A percentile compares a stretch with the other conserved stretches of the same genome.
Evolutionary conservation across 176 grass and related monocot species (phyloP).

Genomic region (Eremochloa ophiuroides): DNA sequence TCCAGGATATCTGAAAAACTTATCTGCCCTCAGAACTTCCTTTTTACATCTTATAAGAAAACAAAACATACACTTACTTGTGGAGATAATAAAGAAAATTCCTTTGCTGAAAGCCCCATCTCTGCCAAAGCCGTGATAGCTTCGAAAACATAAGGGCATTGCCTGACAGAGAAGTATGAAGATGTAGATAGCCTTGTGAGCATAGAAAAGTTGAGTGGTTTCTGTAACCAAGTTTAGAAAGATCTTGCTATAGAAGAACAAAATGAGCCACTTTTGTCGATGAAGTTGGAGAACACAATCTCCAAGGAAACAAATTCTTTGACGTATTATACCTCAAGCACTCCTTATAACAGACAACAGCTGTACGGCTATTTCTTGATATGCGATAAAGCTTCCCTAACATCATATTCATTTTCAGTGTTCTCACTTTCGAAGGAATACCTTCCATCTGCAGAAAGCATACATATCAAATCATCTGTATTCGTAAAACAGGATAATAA

Average conservation of each 20-base stretch:
- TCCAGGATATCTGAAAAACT: conserved; percentile 2
- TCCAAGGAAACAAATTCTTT: conserved; percentile 6
- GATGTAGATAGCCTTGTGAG: conserved; percentile 17
- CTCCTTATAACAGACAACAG: conserved; percentile 89
- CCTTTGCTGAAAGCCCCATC: conserved; percentile 83
- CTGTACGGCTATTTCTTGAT: conserved; percentile 74
- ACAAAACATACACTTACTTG: conserved; percentile 53
- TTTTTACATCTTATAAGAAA: conserved; percentile 5
- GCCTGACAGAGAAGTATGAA: conserved; percentile 41
- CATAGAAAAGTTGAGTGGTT: neutral
- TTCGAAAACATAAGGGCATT: conserved; percentile 87
- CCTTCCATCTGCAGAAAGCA: conserved; percentile 83
- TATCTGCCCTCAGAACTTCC: neutral
- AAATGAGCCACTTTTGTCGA: neutral
- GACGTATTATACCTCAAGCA: conserved; percentile 66
- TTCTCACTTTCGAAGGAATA: conserved; percentile 86
- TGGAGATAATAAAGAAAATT: conserved; percentile 69
- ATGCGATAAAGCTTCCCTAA: conserved; percentile 88
- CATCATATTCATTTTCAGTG: conserved; percentile 84
- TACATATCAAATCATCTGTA: neutral
- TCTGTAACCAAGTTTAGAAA: neutral
- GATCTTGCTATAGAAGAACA: neutral
- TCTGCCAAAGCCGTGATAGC: conserved; percentile 87
- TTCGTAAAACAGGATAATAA: neutral
- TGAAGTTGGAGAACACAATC: neutral